These are phyloP conservation scores for Fusarium scirpi DNA, from an alignment of 2,329 filamentous ascomycete species.

Conservation along the genomic window DNA sequence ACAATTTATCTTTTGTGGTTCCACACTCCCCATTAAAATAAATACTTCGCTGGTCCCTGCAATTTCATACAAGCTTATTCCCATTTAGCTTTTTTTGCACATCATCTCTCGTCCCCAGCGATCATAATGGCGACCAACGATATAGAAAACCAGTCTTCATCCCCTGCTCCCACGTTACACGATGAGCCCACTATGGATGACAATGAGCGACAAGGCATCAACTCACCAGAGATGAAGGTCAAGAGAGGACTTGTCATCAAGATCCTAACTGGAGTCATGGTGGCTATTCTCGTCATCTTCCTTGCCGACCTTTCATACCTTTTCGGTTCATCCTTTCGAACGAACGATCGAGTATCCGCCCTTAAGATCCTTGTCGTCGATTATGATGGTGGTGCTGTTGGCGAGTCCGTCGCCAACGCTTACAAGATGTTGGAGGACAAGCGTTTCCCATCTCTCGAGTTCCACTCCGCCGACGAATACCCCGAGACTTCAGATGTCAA, in stretches of 20 bases:
- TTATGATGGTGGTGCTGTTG: constrained; percentile 51
- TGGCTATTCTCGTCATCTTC: constrained; percentile 38
- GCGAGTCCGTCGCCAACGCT: constrained; percentile 49
- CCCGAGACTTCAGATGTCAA: constrained; percentile 44
- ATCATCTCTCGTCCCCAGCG: not conserved
- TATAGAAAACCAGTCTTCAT: constrained; percentile 18
- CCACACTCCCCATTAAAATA: not conserved
- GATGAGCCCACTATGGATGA: constrained; percentile 12
- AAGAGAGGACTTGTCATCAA: constrained; percentile 15
- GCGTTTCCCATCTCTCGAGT: constrained; percentile 51
- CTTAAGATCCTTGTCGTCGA: constrained; percentile 50
- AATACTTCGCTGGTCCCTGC: not conserved
- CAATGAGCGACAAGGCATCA: constrained; percentile 18
- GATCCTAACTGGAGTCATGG: constrained; percentile 33
- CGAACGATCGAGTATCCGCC: constrained; percentile 35
- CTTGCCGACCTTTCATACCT: constrained; percentile 49
- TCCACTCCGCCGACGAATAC: constrained; percentile 44
- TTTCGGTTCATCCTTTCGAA: constrained; percentile 50
- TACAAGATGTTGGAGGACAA: constrained; percentile 49
- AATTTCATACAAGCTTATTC: not conserved
- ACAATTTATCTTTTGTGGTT: not conserved
- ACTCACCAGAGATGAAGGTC: constrained; percentile 25
- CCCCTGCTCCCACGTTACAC: constrained; percentile 33
- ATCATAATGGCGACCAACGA: constrained; percentile 13
- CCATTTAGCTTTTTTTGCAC: not conserved